Evolutionary conservation across 352 stramenopile genomes (phyloP).

Genomic region (Phytophthora crassamura): DNA sequence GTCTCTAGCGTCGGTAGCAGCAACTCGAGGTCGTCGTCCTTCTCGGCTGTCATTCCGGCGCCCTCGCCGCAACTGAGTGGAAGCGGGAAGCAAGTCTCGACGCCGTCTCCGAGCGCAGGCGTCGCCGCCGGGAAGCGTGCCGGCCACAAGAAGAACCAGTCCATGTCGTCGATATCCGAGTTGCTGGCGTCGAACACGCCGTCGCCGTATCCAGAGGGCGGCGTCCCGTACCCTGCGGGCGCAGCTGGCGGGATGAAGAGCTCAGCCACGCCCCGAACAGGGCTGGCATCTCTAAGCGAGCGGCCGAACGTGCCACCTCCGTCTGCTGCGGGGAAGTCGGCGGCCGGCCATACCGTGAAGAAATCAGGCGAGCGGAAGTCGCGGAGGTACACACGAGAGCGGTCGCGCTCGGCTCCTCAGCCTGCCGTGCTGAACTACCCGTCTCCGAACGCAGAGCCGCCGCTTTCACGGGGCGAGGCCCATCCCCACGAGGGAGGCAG

Average conservation of each 20-base stretch:
- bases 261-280: slow-evolving; percentile 67
- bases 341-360: slow-evolving; percentile 13
- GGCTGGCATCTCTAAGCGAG: slow-evolving; percentile 75
- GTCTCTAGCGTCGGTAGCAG: slow-evolving; percentile 40
- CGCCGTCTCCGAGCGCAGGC: slow-evolving; percentile 35
- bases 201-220: slow-evolving; percentile 72
- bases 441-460: slow-evolving; percentile 16
- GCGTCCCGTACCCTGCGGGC: slow-evolving; percentile 43
- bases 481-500: slow-evolving; percentile 24
- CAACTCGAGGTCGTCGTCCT: slow-evolving; percentile 52
- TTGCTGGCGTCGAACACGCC: slow-evolving; percentile 61
- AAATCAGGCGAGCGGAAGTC: slow-evolving; percentile 38
- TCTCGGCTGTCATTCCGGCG: slow-evolving; percentile 38
- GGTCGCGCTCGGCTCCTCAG: slow-evolving; percentile 70
- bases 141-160: slow-evolving; percentile 90
- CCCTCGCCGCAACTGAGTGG: slow-evolving; percentile 40
- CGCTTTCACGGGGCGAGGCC: slow-evolving; percentile 23
- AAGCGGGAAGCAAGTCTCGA: slow-evolving; percentile 42
- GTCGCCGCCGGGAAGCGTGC: slow-evolving; percentile 61
- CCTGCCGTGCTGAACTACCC: slow-evolving; percentile 28
- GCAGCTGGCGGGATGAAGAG: slow-evolving; percentile 49
- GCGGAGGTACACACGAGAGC: slow-evolving; percentile 47
- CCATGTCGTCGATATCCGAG: slow-evolving; percentile 90
- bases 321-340: slow-evolving; percentile 21
- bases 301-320: slow-evolving; percentile 43